Evolutionary conservation across 768 basidiomycete genomes (phyloP).

Genomic region (Lactifluus hygrophoroides): DNA sequence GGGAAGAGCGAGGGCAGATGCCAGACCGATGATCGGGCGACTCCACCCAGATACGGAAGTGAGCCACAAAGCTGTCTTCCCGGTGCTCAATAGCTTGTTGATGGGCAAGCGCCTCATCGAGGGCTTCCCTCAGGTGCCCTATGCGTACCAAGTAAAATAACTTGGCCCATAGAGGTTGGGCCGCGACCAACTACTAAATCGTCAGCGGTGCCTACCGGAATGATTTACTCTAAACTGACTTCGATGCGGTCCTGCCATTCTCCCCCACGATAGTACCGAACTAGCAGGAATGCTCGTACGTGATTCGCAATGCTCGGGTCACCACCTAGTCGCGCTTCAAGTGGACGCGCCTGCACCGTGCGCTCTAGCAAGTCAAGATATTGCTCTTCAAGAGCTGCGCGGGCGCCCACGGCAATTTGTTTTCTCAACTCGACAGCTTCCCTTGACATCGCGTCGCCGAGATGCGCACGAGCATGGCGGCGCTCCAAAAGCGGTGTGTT

Average conservation of each 20-base stretch:
- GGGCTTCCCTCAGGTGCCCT: constrained; percentile 73
- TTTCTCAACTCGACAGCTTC: constrained; percentile 57
- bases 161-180: constrained; percentile 88
- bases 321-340: constrained; percentile 83
- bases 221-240: constrained; percentile 35
- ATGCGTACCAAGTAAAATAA: constrained; percentile 88
- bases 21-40: constrained; percentile 68
- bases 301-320: constrained; percentile 87
- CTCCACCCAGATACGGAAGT: constrained; percentile 78
- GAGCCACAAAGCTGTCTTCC: constrained; percentile 74
- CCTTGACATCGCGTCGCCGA: constrained; percentile 53
- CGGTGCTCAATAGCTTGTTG: constrained; percentile 66
- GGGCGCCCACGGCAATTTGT: constrained; percentile 70
- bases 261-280: constrained; percentile 73
- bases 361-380: constrained; percentile 79
- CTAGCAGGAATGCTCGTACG: constrained; percentile 77
- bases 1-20: neutral
- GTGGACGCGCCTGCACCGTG: constrained; percentile 70
- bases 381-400: constrained; percentile 81
- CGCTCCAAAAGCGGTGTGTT: constrained; percentile 75
- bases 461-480: constrained; percentile 73
- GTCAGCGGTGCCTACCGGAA: neutral
- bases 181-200: constrained; percentile 60
- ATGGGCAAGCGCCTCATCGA: constrained; percentile 62
- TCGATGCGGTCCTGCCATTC: constrained; percentile 84